phyloP scores from a whole-genome alignment of 208 protist genomes.

The Acanthamoeba royreba region DNA sequence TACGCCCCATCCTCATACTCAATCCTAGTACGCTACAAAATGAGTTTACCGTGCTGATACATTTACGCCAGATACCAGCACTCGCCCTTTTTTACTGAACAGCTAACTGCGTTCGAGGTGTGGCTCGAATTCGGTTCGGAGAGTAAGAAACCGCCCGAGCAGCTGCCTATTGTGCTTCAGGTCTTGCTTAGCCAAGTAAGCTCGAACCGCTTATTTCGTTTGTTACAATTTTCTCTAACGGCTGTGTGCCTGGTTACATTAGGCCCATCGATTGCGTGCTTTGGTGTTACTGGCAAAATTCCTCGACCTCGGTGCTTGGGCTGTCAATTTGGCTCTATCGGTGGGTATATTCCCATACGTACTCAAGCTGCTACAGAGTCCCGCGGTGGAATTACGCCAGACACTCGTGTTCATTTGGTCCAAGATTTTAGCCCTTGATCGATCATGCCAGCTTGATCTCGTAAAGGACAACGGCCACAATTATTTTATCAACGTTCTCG shows the following conservation, averaged over 20 bases:
- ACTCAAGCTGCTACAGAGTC: constrained; percentile 91
- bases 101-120: constrained; percentile 98
- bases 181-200: constrained; percentile 52
- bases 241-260: constrained; percentile 85
- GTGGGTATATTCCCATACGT: constrained; percentile 98
- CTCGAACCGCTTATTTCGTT: background rate
- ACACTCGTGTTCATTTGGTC: constrained; percentile 86
- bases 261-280: constrained; percentile 91
- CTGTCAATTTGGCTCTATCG: constrained; percentile 90
- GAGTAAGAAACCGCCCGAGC: constrained; percentile 87
- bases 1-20: background rate
- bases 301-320: constrained; percentile 94
- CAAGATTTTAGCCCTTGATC: constrained; percentile 83
- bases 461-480: constrained; percentile 76
- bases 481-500: constrained; percentile 78
- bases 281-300: constrained; percentile 94
- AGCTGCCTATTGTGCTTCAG: constrained; percentile 97
- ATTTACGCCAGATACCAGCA: constrained; percentile 56
- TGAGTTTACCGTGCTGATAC: background rate
- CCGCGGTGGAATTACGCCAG: constrained; percentile 78
- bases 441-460: constrained; percentile 75
- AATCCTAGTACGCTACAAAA: background rate
- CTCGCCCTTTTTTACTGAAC: constrained; percentile 95
- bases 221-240: background rate
- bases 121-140: constrained; percentile 93